Conservation (phyloP, 2,329 filamentous ascomycete species). For the Fusarium albidum region DNA sequence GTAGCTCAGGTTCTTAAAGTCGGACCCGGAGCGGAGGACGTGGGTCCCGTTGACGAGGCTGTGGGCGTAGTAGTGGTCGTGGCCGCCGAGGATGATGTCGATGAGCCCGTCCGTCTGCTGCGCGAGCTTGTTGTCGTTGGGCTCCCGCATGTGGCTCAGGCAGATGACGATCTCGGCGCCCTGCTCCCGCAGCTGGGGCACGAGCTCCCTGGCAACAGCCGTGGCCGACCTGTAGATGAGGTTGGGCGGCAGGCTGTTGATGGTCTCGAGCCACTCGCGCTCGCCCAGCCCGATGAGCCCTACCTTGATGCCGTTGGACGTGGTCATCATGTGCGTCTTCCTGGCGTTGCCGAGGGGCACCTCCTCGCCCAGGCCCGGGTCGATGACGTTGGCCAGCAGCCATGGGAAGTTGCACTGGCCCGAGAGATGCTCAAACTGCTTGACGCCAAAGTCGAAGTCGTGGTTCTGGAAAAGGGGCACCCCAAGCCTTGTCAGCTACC, state of each 20-base stretch:
- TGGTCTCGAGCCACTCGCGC: slow-evolving; percentile 87
- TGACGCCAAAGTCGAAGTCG: slow-evolving; percentile 90
- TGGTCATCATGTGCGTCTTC: slow-evolving; percentile 78
- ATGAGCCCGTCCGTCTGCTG: slow-evolving; percentile 76
- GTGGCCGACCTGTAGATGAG: slow-evolving; percentile 83
- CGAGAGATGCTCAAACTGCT: slow-evolving; percentile 78
- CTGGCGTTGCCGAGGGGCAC: slow-evolving; percentile 79
- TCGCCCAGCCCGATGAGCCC: slow-evolving; percentile 88
- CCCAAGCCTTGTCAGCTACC: slow-evolving; percentile 15
- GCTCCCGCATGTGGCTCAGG: slow-evolving; percentile 85
- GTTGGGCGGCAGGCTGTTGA: slow-evolving; percentile 84
- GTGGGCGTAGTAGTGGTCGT: slow-evolving; percentile 90
- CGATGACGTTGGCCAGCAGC: slow-evolving; percentile 88
- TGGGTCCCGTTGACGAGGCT: slow-evolving; percentile 80
- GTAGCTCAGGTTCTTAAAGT: slow-evolving; percentile 93
- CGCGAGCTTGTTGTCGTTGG: slow-evolving; percentile 88
- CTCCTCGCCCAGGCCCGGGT: slow-evolving; percentile 79
- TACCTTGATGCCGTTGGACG: slow-evolving; percentile 85
- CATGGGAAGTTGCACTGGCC: slow-evolving; percentile 85
- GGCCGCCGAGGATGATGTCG: slow-evolving; percentile 87
- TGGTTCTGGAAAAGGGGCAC: slow-evolving; percentile 69
- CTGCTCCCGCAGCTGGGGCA: slow-evolving; percentile 75
- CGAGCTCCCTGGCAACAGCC: slow-evolving; percentile 77
- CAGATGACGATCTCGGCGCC: slow-evolving; percentile 86
- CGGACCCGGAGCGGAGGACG: slow-evolving; percentile 85